phyloP scores from a whole-genome alignment of 352 stramenopile genomes.

The Globisporangium heterothallicum region DNA sequence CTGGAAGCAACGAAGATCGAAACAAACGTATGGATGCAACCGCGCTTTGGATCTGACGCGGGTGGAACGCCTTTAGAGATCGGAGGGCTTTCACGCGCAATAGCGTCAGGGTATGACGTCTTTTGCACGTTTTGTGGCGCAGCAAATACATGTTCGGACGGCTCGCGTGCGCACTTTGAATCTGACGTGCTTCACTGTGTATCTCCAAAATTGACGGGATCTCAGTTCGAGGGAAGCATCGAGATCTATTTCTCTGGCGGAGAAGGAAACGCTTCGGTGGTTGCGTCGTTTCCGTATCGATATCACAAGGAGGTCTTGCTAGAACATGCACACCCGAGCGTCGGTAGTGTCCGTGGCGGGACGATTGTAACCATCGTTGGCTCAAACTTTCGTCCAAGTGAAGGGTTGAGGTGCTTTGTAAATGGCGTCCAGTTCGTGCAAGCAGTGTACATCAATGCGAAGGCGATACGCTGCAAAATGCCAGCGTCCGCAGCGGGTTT shows the following conservation, averaged over 20 bases:
- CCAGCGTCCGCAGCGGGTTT: constrained; percentile 18
- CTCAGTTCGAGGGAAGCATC: constrained; percentile 16
- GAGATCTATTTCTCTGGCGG: constrained; percentile 17
- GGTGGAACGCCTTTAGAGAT: constrained; percentile 5
- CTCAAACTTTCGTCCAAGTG: constrained; percentile 22
- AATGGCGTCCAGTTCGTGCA: constrained; percentile 15
- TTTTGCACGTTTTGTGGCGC: constrained; percentile 1
- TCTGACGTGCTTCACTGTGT: not conserved
- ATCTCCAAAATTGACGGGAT: not conserved
- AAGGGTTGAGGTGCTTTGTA: constrained; percentile 29
- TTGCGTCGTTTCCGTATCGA: constrained; percentile 18
- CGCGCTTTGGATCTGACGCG: not conserved
- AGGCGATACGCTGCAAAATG: not conserved
- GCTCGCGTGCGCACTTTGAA: not conserved
- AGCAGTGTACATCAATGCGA: not conserved
- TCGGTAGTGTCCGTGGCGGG: constrained; percentile 21
- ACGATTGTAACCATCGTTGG: constrained; percentile 30
- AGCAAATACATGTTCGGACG: not conserved
- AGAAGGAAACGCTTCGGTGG: not conserved
- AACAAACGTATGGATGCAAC: not conserved
- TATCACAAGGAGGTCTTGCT: constrained; percentile 29
- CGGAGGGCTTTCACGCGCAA: not conserved
- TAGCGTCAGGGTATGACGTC: not conserved
- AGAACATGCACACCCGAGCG: constrained; percentile 13
- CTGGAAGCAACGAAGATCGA: constrained; percentile 1